These are phyloP conservation scores for Amphirosellinia nigrospora DNA, from an alignment of 495 filamentous ascomycete genomes.

Conservation along the genomic window DNA sequence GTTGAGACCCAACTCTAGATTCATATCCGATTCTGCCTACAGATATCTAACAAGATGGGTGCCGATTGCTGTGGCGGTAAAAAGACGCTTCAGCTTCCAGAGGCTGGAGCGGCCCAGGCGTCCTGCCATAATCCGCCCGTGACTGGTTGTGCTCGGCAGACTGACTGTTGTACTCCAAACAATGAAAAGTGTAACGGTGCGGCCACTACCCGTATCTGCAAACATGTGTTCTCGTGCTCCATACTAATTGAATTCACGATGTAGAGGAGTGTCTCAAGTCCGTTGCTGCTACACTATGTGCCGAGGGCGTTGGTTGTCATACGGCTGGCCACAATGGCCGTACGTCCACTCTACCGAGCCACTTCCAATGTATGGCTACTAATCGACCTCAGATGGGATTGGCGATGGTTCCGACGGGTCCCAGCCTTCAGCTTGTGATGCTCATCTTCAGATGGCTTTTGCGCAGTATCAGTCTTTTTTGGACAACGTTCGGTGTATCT, in stretches of 20 bases:
- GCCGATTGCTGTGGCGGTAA: conserved; percentile 18
- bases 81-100: conserved; percentile 1
- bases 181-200: conserved; percentile 20
- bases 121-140: neutral
- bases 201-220: neutral
- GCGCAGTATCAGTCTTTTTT: conserved; percentile 22
- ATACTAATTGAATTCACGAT: neutral
- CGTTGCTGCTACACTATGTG: conserved; percentile 15
- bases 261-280: conserved; percentile 12
- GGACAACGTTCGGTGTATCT: conserved; percentile 23
- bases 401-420: neutral
- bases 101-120: neutral
- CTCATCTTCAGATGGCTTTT: conserved; percentile 22
- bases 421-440: conserved; percentile 10
- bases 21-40: neutral
- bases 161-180: conserved; percentile 10
- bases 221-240: neutral
- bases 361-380: neutral
- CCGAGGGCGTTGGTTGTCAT: conserved; percentile 16
- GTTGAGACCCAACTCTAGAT: neutral
- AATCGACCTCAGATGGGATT: neutral
- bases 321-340: neutral
- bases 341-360: neutral
- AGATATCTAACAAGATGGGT: conserved; percentile 5
- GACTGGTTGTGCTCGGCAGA: neutral